Base-by-base conservation (phyloP, 352 stramenopile genomes). In the Phytophthora constricta region DNA sequence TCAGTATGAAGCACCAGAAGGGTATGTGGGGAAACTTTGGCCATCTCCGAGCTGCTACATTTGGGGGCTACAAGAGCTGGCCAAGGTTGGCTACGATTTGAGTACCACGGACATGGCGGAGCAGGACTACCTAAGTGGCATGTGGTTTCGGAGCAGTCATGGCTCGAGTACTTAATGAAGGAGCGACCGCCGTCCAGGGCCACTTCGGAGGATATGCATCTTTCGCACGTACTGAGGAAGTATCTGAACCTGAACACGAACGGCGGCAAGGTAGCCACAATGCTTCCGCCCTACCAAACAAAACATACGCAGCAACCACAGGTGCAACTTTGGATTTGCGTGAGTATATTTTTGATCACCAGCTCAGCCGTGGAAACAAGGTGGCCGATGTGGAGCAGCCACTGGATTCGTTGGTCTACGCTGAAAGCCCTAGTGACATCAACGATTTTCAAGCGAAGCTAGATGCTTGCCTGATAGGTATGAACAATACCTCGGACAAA, bases 161-260 rank as follows among this genome's bases (percentile, higher is more conserved):
- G 79, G 80, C 76, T 89, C 28, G 80, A 89, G 55, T 86, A 86
- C 51, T 89, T 89, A 53, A 70, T 78, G 33, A 86, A 86, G 31
- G 80, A 90, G 51, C 76, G 77, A 3, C 58, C 65, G 19, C 79
- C 81, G 20, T 79, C 72, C 14, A 86, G 79, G 76, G 62, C 63
- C 20, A 87, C 79, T 1, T 72, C 79, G 1, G 79, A 90, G 22
- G 77, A 90, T 45, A 90, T 87, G 79, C 81, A 90, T 25, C 56
- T 87, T 13, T 87, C 77, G 11, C 79, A 90, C 20, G 77, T 87
- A 5, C 75, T 87, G 74, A 70, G 79, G 37, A 90, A 90, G 49
- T 90, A 87, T 27, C 65, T 90, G 2, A 90, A 87, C 13, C 34
- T 90, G 11, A 87, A 90, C 66, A 85, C 74, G 46, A 87, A 90